Evolutionary conservation across 805 yeast species (phyloP), one percentile per base, ranked within the genome.

Genomic region (Hanseniaspora lindneri): DNA sequence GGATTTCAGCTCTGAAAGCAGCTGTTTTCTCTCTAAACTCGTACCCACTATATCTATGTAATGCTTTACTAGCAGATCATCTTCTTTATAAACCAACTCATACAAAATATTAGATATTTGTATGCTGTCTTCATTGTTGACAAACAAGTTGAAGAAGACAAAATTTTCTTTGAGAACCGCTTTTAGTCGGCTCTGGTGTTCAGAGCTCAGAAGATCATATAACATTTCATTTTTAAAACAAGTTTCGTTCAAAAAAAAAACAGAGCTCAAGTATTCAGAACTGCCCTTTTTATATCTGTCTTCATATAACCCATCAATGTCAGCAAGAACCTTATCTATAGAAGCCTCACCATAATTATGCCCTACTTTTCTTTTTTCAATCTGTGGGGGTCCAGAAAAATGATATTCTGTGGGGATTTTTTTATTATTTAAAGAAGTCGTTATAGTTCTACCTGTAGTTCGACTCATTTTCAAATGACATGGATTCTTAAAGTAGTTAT

Each of bases 1-100:
- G 1, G 63, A 41, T 32, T 55, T 58, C 3, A 62, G 27, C 1
- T 14, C 19, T 21, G 29, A 3, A n/a, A 47, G 25, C 4, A n/a
- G 13, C 28, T 17, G 41, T 46, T 28, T 46, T 32, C 8, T 39
- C 17, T 14, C 27, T 8, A 11, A 1, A 2, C 3, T 19, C 16
- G 41, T 23, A 3, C 10, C 6, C 7, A 30, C 4, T 19, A 46
- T 32, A 24, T 25, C 14, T n/a, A 2, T 24, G 14, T 13, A 39
- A 20, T 46, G 49, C 14, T 20, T 24, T 2, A n/a, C 5, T 16
- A 46, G 17, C 10, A 32, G 23, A 19, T 24, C 17, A 17, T n/a
- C 11, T 5, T 23, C 17, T 11, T 44, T 10, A 17, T 25, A 29
- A 3, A 44, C 17, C 14, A 44, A 23, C 3, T 34, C 2, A 17